Percentiles rank a stretch among this genome's conserved stretches.
phyloP scores from a whole-genome alignment of 208 protist genomes.

The Borovskyia barvae region DNA sequence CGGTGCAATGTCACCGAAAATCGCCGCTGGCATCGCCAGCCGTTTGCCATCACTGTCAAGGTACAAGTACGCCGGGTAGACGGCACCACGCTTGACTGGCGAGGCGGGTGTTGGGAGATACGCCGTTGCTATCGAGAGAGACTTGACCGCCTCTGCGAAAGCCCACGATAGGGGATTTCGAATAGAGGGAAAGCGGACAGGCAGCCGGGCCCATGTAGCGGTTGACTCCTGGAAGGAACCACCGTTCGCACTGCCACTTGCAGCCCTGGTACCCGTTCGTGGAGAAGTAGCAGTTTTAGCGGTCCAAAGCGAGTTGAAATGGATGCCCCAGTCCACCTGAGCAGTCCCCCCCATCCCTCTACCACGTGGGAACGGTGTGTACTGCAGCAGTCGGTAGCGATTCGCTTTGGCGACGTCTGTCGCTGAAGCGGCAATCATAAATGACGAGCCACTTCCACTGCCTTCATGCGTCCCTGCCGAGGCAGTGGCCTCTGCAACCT shows the following conservation, averaged over 20 bases:
- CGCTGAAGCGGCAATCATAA: background rate
- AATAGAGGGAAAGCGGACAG: conserved; percentile 22
- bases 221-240: background rate
- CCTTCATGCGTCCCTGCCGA: background rate
- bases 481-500: background rate
- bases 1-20: conserved; percentile 16
- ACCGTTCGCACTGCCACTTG: no score
- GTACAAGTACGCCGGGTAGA: conserved; percentile 41
- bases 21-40: conserved; percentile 40
- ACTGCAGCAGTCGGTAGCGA: conserved; percentile 23
- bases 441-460: background rate
- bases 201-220: conserved; percentile 26
- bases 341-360: conserved; percentile 52
- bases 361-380: conserved; percentile 46
- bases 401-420: conserved; percentile 1
- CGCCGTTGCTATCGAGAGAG: conserved; percentile 6
- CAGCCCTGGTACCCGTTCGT: no score
- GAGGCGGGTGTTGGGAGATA: conserved; percentile 12
- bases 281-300: background rate
- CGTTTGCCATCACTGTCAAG: conserved; percentile 55
- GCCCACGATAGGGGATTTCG: conserved; percentile 68
- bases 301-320: conserved; percentile 25
- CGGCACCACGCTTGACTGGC: conserved; percentile 22
- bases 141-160: conserved; percentile 48
- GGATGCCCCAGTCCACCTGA: conserved; percentile 68